phyloP scores from a whole-genome alignment of 176 grass and related monocot species.

The Cocos nucifera region DNA sequence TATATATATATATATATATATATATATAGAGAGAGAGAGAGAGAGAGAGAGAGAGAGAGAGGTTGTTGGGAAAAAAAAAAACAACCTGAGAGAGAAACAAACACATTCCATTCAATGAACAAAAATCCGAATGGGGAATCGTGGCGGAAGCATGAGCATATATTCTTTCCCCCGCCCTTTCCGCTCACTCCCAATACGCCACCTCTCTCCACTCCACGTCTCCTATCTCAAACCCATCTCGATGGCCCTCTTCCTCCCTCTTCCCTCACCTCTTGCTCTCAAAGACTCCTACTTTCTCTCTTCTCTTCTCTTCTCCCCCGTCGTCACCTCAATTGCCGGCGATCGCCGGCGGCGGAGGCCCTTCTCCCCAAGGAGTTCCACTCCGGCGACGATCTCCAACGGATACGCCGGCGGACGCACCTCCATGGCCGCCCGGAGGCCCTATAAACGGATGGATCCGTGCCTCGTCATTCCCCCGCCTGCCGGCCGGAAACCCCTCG shows the following conservation, averaged over 20 bases:
- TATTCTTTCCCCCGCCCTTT: no score
- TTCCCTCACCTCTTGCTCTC: background rate
- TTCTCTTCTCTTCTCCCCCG: background rate
- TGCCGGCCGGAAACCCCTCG: conserved; percentile 38
- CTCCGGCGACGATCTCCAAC: conserved; percentile 5
- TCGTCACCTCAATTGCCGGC: background rate
- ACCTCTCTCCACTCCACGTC: no score
- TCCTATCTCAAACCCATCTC: no score
- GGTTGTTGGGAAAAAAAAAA: no score
- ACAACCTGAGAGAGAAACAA: no score
- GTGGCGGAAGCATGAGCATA: no score
- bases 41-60: no score
- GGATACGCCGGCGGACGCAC: conserved; percentile 9
- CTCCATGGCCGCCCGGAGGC: conserved; percentile 6
- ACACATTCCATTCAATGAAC: no score
- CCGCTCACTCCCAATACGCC: no score
- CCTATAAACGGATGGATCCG: conserved; percentile 39
- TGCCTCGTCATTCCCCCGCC: conserved; percentile 69
- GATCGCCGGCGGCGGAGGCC: background rate
- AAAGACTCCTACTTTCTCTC: background rate
- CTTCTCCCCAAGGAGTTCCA: background rate
- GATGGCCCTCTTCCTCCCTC: conserved; percentile 32
- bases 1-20: no score
- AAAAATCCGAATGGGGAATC: no score
- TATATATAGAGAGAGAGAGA: no score